phyloP scores from a whole-genome alignment of 257 asterid genomes.

The Voacanga thouarsii region DNA sequence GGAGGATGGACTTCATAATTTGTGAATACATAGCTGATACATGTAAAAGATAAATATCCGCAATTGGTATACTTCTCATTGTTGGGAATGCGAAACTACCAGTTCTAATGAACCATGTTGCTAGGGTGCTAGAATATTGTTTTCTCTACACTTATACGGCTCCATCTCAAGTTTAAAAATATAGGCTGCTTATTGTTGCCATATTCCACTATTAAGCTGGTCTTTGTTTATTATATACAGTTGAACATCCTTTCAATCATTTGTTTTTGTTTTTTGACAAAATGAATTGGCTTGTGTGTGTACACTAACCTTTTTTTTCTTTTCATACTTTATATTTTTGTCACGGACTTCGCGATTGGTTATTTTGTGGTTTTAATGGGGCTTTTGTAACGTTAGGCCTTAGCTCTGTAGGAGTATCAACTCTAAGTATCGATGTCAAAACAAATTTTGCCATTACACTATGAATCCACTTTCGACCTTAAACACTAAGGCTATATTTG shows the following conservation, averaged over 20 bases:
- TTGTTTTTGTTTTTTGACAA: background rate
- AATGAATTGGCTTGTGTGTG: background rate
- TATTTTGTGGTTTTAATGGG: background rate
- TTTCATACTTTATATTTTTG: background rate
- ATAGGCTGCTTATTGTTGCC: too few species aligned
- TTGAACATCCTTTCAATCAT: conserved; percentile 1
- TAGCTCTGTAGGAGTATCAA: too few species aligned
- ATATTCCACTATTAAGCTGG: too few species aligned
- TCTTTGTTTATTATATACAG: background rate
- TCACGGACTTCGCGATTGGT: background rate
- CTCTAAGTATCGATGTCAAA: too few species aligned
- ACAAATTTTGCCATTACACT: background rate
- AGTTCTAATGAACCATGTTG: too few species aligned
- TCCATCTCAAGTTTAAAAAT: background rate
- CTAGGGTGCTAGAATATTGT: background rate
- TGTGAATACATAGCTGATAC: background rate
- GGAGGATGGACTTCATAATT: background rate
- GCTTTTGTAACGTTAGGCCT: background rate
- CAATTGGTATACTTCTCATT: background rate
- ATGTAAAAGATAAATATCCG: background rate
- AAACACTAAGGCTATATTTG: too few species aligned
- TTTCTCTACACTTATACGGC: background rate
- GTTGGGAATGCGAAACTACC: background rate
- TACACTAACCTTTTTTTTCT: background rate
- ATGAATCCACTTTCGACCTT: too few species aligned